Base-by-base conservation (phyloP, 164 flowering plant genomes). In the Brasenia schreberi region DNA sequence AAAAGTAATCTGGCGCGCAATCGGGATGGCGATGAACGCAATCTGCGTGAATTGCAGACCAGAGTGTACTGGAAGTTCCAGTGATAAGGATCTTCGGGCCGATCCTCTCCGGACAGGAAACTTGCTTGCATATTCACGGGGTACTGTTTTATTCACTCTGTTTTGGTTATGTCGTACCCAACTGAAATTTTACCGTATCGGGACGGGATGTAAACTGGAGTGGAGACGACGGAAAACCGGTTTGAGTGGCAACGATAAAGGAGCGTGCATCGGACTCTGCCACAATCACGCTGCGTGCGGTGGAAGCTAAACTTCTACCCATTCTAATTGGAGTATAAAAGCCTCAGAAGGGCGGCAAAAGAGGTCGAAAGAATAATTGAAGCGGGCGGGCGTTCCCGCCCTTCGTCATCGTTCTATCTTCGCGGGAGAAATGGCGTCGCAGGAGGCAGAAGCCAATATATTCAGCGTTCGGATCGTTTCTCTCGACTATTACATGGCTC, bases 31-130 rank as follows among this genome's bases (percentile, higher is more conserved):
- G 39, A 33, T 33, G 39, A 33, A 14, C 3, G 56, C 5, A 9
- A 49, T 49, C 33, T 61, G 63, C 2, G 63, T 7, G 10, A 59
- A 61, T 68, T 79, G 71, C 65, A 90, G 97, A 95, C 71, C 92
- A 82, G 70, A 81, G 75, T 42, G 91, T 88, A 75, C 81, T 81
- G 27, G 92, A 90, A 72, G 89, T 88, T 67, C 95, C 93, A 0
- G 89, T 90, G 7, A 84, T 90, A 63, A 81, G 97, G 75, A 70
- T 88, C 19, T 90, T 79, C 68, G 97, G 97, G 0, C 78, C 97
- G 0, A 88, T 93, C 5, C 87, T 90, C 11, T 84, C 86, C 65
- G 95, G 91, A 61, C 96, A 90, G 76, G 87, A 88, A 75, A 78
- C 97, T 70, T 90, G 95, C 74, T 74, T 90, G 81, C 97, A 90